Percentiles rank a stretch among this genome's conserved stretches.
Conservation (phyloP, 139 green algal species). For the Tetradesmus obliquus region DNA sequence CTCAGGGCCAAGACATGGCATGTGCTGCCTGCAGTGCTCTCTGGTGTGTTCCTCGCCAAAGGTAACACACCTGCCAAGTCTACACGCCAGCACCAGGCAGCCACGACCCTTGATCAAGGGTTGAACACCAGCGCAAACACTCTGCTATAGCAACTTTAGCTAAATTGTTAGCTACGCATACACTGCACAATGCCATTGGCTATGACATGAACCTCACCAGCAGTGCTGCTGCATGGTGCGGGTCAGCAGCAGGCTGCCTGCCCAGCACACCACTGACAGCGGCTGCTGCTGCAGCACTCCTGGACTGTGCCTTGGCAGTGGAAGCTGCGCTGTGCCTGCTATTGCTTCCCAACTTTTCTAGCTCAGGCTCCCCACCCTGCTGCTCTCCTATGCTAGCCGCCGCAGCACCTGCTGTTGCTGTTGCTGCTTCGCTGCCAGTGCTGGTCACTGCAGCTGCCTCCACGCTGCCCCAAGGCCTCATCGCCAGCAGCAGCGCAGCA, state of each 20-base stretch:
- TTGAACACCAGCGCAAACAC: too few species aligned
- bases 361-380: neutral
- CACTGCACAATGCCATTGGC: too few species aligned
- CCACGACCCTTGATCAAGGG: too few species aligned
- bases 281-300: neutral
- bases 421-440: neutral
- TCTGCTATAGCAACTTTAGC: too few species aligned
- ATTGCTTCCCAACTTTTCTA: neutral
- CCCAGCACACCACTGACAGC: neutral
- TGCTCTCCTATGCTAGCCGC: neutral
- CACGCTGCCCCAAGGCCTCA: neutral
- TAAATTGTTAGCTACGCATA: too few species aligned
- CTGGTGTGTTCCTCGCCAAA: too few species aligned
- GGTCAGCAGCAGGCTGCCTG: constrained; percentile 10
- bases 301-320: too few species aligned
- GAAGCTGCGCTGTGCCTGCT: neutral
- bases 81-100: too few species aligned
- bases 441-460: neutral
- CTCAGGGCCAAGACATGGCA: too few species aligned
- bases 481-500: constrained; percentile 35
- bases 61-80: too few species aligned
- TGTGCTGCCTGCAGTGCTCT: too few species aligned
- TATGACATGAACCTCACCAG: constrained; percentile 20
- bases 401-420: neutral
- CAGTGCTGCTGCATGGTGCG: constrained; percentile 23